Conservation (phyloP, 805 yeast genomes). For the Suhomyces emberorum region DNA sequence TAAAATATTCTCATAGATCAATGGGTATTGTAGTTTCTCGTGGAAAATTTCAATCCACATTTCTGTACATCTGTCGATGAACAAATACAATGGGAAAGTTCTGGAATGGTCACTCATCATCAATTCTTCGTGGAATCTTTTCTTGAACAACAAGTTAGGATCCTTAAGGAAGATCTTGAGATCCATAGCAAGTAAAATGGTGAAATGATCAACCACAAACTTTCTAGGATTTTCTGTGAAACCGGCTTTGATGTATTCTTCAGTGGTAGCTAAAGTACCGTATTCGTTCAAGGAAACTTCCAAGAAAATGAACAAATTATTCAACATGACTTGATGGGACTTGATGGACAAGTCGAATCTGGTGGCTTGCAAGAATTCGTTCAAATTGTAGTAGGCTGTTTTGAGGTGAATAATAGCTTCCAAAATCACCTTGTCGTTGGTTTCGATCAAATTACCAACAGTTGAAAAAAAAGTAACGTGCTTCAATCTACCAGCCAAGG, state of each 20-base stretch:
- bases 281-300: conserved; percentile 41
- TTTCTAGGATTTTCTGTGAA: conserved; percentile 42
- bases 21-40: conserved; percentile 28
- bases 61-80: conserved; percentile 32
- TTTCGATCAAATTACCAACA: conserved; percentile 38
- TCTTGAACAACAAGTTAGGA: conserved; percentile 58
- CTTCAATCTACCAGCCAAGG: conserved; percentile 45
- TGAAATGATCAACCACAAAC: conserved; percentile 42
- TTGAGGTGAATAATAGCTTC: conserved; percentile 32
- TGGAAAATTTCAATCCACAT: conserved; percentile 36
- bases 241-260: conserved; percentile 46
- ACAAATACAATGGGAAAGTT: conserved; percentile 48
- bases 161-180: conserved; percentile 52
- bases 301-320: conserved; percentile 36
- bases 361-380: conserved; percentile 32
- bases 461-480: conserved; percentile 46
- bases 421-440: conserved; percentile 31
- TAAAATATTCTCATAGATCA: conserved; percentile 39
- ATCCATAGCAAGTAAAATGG: conserved; percentile 52
- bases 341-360: conserved; percentile 36
- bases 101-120: conserved; percentile 53
- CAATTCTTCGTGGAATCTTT: conserved; percentile 59
- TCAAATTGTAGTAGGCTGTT: conserved; percentile 31
- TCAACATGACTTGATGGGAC: conserved; percentile 40
- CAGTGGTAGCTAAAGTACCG: conserved; percentile 40